Percentiles rank a stretch among this genome's conserved stretches.
Conservation (phyloP, 2,329 filamentous ascomycete species). For the Diaporthe humulicola region DNA sequence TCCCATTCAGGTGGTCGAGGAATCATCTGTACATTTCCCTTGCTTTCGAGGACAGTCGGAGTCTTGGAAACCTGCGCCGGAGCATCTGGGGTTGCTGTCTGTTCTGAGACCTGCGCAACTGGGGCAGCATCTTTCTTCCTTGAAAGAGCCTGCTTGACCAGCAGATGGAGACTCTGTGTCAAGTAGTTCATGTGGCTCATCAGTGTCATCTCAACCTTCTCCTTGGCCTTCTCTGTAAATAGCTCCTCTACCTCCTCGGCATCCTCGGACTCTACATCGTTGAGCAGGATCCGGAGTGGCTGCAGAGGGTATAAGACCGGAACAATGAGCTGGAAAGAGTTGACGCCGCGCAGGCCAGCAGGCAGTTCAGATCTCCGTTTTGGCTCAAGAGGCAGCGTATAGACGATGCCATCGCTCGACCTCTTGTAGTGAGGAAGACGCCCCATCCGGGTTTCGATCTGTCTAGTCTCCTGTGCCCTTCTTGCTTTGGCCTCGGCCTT, state of each 20-base stretch:
- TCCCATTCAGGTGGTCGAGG: constrained; percentile 84
- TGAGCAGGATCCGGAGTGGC: constrained; percentile 74
- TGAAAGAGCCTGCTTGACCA: constrained; percentile 68
- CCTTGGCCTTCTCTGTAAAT: constrained; percentile 70
- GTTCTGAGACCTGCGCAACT: constrained; percentile 40
- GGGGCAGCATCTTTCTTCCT: constrained; percentile 39
- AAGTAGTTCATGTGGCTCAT: constrained; percentile 83
- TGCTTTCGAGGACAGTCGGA: constrained; percentile 57
- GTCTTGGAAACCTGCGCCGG: constrained; percentile 44
- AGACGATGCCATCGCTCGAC: constrained; percentile 77
- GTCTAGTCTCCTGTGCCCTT: constrained; percentile 75
- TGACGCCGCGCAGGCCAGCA: constrained; percentile 69
- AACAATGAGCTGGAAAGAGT: constrained; percentile 76
- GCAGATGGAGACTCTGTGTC: constrained; percentile 75
- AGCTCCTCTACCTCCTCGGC: constrained; percentile 74
- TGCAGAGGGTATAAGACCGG: constrained; percentile 81
- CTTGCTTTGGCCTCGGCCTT: constrained; percentile 72
- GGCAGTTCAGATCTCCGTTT: constrained; percentile 73
- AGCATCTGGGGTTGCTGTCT: constrained; percentile 41
- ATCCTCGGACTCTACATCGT: constrained; percentile 71
- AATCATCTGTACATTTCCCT: constrained; percentile 78
- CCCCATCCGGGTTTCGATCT: constrained; percentile 82
- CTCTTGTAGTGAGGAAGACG: constrained; percentile 76
- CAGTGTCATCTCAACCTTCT: constrained; percentile 72
- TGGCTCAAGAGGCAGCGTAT: constrained; percentile 78